These are phyloP conservation scores for Tylopilus sp. DNA, from an alignment of 768 basidiomycete species.

Conservation along the genomic window DNA sequence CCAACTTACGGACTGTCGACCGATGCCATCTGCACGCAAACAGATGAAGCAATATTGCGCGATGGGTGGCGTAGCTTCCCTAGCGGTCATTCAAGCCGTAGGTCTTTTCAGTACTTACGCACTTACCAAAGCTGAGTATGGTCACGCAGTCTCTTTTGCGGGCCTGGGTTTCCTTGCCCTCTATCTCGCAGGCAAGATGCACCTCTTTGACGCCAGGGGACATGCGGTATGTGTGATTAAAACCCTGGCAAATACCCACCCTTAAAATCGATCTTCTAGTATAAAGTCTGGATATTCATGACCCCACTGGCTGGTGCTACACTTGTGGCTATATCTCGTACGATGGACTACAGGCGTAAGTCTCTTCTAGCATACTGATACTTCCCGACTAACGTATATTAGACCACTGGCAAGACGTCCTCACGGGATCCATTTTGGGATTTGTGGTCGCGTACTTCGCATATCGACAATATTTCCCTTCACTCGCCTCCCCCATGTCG, in stretches of 20 bases:
- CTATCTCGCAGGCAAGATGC: conserved; percentile 90
- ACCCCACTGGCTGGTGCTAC: conserved; percentile 75
- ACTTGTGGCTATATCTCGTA: conserved; percentile 79
- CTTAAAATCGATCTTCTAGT: conserved; percentile 30
- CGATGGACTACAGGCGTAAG: conserved; percentile 86
- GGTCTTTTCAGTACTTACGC: conserved; percentile 22
- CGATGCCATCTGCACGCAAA: conserved; percentile 78
- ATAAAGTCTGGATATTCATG: conserved; percentile 82
- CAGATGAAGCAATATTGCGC: conserved; percentile 49
- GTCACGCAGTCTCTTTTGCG: conserved; percentile 75
- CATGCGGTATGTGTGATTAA: conserved; percentile 47
- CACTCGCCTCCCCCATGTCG: conserved; percentile 56
- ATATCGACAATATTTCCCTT: conserved; percentile 83
- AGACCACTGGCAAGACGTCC: conserved; percentile 94
- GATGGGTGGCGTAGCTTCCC: conserved; percentile 94
- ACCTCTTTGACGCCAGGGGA: conserved; percentile 81
- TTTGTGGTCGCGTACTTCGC: conserved; percentile 65
- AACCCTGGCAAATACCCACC: background rate
- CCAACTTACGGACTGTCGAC: conserved; percentile 69
- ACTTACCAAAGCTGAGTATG: background rate
- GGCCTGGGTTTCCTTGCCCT: conserved; percentile 87
- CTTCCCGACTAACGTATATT: conserved; percentile 3
- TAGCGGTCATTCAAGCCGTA: conserved; percentile 87
- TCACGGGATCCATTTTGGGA: conserved; percentile 77
- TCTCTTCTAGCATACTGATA: conserved; percentile 5